These are phyloP conservation scores for Aristolochia fimbriata DNA, from an alignment of 164 flowering plant genomes.

Conservation along the genomic window DNA sequence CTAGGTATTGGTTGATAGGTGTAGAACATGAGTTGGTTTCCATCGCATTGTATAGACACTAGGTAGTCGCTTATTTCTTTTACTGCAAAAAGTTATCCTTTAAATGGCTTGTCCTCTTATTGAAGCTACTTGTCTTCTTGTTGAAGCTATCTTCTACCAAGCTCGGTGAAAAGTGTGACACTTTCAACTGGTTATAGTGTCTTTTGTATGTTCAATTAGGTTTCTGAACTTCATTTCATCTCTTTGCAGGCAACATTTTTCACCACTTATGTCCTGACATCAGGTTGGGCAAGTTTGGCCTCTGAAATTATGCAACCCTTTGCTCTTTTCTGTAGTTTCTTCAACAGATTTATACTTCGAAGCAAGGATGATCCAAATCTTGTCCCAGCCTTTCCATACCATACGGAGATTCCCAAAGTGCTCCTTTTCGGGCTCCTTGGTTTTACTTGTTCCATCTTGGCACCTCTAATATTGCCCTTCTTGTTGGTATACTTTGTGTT, in stretches of 20 bases:
- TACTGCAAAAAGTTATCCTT: too few relatives aligned
- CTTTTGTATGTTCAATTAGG: too few relatives aligned
- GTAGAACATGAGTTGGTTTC: too few relatives aligned
- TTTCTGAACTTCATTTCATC: too few relatives aligned
- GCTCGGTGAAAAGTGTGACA: too few relatives aligned
- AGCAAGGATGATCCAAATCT: constrained; percentile 28
- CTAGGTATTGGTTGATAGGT: too few relatives aligned
- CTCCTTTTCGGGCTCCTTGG: constrained; percentile 87
- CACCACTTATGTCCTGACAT: constrained; percentile 77
- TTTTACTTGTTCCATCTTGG: constrained; percentile 67
- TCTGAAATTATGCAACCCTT: constrained; percentile 69
- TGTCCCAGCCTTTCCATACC: constrained; percentile 69
- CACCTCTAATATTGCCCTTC: constrained; percentile 84
- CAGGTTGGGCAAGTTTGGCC: constrained; percentile 93
- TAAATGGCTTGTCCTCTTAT: too few relatives aligned
- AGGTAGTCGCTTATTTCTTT: too few relatives aligned
- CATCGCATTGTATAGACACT: too few relatives aligned
- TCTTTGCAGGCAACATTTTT: constrained; percentile 77
- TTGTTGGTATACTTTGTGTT: constrained; percentile 68
- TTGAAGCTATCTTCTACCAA: too few relatives aligned
- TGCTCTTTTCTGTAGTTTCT: constrained; percentile 43
- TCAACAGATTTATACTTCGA: constrained; percentile 35
- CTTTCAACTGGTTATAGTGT: too few relatives aligned
- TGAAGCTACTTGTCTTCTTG: too few relatives aligned
- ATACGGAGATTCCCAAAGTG: constrained; percentile 80